phyloP scores from a whole-genome alignment of 257 asterid species.

The Craterostigma plantagineum region DNA sequence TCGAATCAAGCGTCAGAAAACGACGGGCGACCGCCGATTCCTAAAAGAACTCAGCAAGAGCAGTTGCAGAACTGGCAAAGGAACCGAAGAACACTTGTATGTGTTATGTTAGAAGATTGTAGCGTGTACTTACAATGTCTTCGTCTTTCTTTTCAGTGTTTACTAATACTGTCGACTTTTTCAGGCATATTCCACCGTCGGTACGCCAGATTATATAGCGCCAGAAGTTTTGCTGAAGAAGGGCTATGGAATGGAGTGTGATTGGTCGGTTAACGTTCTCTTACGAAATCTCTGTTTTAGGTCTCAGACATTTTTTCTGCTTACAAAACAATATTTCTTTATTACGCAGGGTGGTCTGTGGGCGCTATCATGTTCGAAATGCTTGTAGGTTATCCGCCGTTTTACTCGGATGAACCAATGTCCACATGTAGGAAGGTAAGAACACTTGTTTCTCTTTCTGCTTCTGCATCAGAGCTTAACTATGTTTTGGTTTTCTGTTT shows the following conservation, averaged over 20 bases:
- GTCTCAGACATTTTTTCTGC: background rate
- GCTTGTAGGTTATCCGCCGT: conserved; percentile 98
- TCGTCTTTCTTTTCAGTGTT: no score
- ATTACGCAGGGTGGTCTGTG: conserved; percentile 99
- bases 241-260: conserved; percentile 99
- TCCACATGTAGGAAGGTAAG: conserved; percentile 95
- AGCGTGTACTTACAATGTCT: no score
- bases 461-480: no score
- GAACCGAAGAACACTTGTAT: conserved; percentile 88
- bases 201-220: conserved; percentile 95
- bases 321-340: background rate
- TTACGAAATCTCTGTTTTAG: background rate
- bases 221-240: conserved; percentile 92
- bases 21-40: conserved; percentile 32
- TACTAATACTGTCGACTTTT: conserved; percentile 16
- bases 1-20: conserved; percentile 23
- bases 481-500: no score
- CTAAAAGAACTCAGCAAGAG: conserved; percentile 90
- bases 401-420: conserved; percentile 98
- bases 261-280: conserved; percentile 47
- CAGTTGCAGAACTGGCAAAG: conserved; percentile 97
- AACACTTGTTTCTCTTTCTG: no score
- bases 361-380: conserved; percentile 98
- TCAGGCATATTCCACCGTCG: conserved; percentile 97
- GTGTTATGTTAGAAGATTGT: no score